These are phyloP conservation scores for Albizia julibrissin DNA, from an alignment of 306 rosid species.

Conservation along the genomic window DNA sequence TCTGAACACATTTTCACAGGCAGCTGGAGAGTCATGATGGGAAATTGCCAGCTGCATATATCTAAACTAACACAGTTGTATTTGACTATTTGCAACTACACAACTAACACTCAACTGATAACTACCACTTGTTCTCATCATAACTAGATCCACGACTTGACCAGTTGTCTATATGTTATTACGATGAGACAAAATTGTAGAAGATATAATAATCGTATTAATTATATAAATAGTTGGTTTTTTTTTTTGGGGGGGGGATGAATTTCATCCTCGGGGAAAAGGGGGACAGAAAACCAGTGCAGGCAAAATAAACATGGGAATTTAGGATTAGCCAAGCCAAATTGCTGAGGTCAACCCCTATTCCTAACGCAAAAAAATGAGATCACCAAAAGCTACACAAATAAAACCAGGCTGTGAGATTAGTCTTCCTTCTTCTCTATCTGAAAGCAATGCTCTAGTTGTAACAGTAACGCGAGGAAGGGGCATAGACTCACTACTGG, in stretches of 20 bases:
- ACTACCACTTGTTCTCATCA: neutral
- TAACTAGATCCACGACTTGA: neutral
- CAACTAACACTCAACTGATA: neutral
- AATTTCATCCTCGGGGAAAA: neutral
- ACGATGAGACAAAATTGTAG: neutral
- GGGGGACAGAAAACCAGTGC: neutral
- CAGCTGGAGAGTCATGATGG: neutral
- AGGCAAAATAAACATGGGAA: neutral
- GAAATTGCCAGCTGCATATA: neutral
- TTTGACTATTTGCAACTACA: neutral
- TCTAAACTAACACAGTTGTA: neutral
- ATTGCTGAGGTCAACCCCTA: neutral
- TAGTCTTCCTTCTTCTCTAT: slow-evolving; percentile 4
- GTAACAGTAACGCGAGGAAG: slow-evolving; percentile 10
- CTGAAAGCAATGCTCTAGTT: slow-evolving; percentile 21
- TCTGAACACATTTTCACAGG: too few species aligned
- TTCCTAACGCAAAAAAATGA: neutral
- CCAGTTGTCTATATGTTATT: neutral
- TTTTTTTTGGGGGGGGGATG: neutral
- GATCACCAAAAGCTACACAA: neutral
- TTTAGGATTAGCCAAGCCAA: neutral
- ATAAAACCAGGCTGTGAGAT: neutral
- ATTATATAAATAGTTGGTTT: neutral
- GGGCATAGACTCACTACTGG: slow-evolving; percentile 43
- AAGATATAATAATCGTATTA: neutral